Conservation (phyloP, 202 grass and related monocot genomes). For the Saccharum hybrid region DNA sequence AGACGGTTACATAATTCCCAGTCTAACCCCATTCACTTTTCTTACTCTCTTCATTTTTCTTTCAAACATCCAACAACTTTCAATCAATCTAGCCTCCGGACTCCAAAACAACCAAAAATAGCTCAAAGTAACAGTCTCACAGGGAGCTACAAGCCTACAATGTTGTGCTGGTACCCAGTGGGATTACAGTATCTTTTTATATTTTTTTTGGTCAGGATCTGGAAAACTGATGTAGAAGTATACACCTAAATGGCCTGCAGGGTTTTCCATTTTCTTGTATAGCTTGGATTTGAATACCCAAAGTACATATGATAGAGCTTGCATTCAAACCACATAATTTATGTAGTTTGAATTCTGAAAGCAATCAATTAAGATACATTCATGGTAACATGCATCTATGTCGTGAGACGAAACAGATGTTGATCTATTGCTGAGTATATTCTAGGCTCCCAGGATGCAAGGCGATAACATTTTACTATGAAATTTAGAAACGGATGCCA, state of each 20-base stretch:
- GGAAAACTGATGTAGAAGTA: background rate
- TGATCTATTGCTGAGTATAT: background rate
- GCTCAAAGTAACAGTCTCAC: background rate
- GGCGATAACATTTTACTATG: background rate
- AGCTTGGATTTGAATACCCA: conserved; percentile 11
- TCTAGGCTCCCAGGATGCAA: conserved; percentile 5
- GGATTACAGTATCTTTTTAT: background rate
- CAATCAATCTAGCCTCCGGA: background rate
- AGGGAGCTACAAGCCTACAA: background rate
- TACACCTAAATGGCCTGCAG: conserved; percentile 22
- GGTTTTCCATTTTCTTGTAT: conserved; percentile 35
- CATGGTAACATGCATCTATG: conserved; percentile 8
- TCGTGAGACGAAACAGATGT: background rate
- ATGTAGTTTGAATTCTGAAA: conserved; percentile 2
- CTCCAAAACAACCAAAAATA: background rate
- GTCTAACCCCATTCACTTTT: background rate
- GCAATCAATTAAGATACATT: background rate
- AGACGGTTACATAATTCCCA: background rate
- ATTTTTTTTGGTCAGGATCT: background rate
- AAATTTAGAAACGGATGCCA: conserved; percentile 23
- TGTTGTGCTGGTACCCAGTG: background rate
- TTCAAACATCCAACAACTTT: background rate
- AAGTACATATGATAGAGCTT: conserved; percentile 16
- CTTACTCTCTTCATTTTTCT: background rate
- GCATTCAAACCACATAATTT: conserved; percentile 3